These are phyloP conservation scores for Claviceps purpurea DNA, from an alignment of 2,329 filamentous ascomycete genomes.

Conservation along the genomic window DNA sequence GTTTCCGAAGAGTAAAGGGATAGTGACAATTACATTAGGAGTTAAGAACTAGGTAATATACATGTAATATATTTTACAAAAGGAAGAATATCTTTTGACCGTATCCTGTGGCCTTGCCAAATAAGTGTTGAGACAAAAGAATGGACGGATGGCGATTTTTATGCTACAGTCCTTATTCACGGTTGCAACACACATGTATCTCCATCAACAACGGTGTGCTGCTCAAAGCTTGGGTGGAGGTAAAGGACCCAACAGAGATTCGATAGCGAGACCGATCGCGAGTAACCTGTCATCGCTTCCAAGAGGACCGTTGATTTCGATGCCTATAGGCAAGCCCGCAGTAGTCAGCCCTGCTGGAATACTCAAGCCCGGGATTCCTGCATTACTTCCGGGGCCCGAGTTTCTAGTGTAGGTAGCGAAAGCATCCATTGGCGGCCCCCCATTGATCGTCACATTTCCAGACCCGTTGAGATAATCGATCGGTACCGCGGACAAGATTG, in stretches of 20 bases:
- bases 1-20: no score
- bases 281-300: conserved; percentile 8
- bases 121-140: no score
- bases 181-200: no score
- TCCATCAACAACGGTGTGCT: neutral
- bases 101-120: no score
- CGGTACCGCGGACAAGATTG: conserved; percentile 7
- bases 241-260: conserved; percentile 6
- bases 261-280: conserved; percentile 6
- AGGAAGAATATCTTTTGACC: no score
- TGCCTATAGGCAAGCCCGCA: conserved; percentile 6
- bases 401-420: conserved; percentile 7
- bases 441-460: conserved; percentile 9
- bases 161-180: no score
- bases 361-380: conserved; percentile 9
- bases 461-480: conserved; percentile 7
- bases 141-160: no score
- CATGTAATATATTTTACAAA: no score
- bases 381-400: conserved; percentile 8
- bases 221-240: neutral
- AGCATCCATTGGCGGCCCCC: conserved; percentile 5
- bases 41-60: no score
- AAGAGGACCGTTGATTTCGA: conserved; percentile 9
- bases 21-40: no score
- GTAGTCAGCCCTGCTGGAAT: conserved; percentile 7